Conservation (phyloP, 176 grass and related monocot species). For the Avena sativa region DNA sequence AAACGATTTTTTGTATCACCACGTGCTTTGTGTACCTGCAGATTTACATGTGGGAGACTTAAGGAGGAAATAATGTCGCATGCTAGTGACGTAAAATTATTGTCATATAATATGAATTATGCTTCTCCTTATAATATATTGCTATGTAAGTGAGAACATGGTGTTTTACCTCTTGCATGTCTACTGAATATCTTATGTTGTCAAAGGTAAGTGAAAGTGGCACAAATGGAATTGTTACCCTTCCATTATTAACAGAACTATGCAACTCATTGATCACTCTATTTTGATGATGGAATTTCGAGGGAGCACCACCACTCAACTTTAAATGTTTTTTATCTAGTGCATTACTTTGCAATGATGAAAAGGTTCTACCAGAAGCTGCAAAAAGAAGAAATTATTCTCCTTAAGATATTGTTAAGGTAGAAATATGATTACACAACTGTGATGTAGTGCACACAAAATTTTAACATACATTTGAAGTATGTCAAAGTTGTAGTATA, state of each 20-base stretch:
- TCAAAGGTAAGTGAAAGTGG: too few species aligned
- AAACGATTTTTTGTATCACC: conserved; percentile 22
- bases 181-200: conserved; percentile 39
- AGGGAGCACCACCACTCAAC: conserved; percentile 27
- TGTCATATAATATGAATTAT: neutral
- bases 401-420: neutral
- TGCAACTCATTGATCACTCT: conserved; percentile 11
- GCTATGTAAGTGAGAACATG: neutral
- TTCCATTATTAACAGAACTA: conserved; percentile 38
- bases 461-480: conserved; percentile 28
- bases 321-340: conserved; percentile 50
- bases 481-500: conserved; percentile 43
- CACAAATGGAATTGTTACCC: conserved; percentile 5
- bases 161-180: conserved; percentile 61
- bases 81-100: neutral
- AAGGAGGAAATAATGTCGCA: neutral
- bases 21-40: conserved; percentile 25
- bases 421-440: neutral
- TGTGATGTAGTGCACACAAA: neutral
- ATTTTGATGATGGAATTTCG: neutral
- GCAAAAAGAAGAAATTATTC: conserved; percentile 13
- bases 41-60: neutral
- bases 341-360: conserved; percentile 40
- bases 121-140: neutral
- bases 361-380: conserved; percentile 55